Evolutionary conservation across 2,329 filamentous ascomycete genomes (phyloP).

Genomic region (Fusarium verrucosum): DNA sequence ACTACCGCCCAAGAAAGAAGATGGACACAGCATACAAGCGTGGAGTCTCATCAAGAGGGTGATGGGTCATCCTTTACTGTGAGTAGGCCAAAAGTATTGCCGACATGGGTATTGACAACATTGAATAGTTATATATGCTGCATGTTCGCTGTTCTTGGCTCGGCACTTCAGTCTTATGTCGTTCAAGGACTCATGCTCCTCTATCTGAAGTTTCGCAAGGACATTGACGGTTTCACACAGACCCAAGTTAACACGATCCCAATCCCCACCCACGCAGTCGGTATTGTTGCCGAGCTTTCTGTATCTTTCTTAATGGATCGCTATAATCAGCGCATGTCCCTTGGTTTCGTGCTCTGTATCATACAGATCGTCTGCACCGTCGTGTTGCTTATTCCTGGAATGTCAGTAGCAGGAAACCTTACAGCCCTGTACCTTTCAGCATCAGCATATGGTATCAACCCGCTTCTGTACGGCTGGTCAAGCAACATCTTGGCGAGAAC

Average conservation of each 20-base stretch:
- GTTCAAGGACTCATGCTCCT: slow-evolving; percentile 42
- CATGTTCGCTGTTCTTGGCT: slow-evolving; percentile 45
- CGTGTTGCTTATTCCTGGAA: slow-evolving; percentile 31
- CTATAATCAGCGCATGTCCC: slow-evolving; percentile 6
- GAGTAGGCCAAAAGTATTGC: not conserved
- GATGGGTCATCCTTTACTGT: slow-evolving; percentile 44
- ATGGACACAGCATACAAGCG: slow-evolving; percentile 48
- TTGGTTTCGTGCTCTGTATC: slow-evolving; percentile 19
- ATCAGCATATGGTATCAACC: slow-evolving; percentile 41
- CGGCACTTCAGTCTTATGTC: slow-evolving; percentile 37
- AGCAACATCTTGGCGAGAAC: slow-evolving; percentile 35
- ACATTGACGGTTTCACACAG: slow-evolving; percentile 35
- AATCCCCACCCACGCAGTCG: slow-evolving; percentile 39
- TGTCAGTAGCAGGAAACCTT: slow-evolving; percentile 32
- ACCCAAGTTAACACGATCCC: slow-evolving; percentile 42
- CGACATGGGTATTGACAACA: not conserved
- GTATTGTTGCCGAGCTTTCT: slow-evolving; percentile 37
- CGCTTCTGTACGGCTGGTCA: slow-evolving; percentile 41
- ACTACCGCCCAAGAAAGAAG: slow-evolving; percentile 46
- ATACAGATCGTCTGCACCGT: slow-evolving; percentile 33
- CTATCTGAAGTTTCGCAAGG: slow-evolving; percentile 37
- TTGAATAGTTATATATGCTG: slow-evolving; percentile 15
- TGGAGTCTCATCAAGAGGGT: slow-evolving; percentile 46
- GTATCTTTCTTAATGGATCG: slow-evolving; percentile 37
- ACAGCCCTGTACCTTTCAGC: slow-evolving; percentile 37